Evolutionary conservation across 1,284 basidiomycete species (phyloP).

Genomic region (Singerocomus rubriflavus): DNA sequence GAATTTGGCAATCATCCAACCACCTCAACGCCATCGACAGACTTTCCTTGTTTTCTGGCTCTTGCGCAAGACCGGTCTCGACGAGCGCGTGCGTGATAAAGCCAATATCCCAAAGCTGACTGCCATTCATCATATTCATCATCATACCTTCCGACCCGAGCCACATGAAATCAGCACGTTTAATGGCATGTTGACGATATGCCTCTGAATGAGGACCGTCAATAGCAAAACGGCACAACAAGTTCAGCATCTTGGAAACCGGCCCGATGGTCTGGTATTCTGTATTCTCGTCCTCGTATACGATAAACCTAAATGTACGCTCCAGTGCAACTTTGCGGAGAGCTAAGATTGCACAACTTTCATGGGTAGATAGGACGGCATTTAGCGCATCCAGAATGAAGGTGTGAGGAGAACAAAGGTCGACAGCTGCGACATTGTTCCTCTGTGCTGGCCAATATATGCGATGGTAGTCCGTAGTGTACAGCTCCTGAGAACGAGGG

Average conservation of each 20-base stretch:
- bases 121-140: slow-evolving; percentile 95
- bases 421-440: slow-evolving; percentile 77
- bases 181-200: slow-evolving; percentile 71
- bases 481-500: slow-evolving; percentile 68
- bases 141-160: slow-evolving; percentile 86
- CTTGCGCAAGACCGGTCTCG: slow-evolving; percentile 83
- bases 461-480: slow-evolving; percentile 77
- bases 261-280: slow-evolving; percentile 89
- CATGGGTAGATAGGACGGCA: slow-evolving; percentile 68
- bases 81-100: slow-evolving; percentile 94
- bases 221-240: slow-evolving; percentile 63
- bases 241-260: slow-evolving; percentile 93
- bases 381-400: slow-evolving; percentile 71
- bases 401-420: slow-evolving; percentile 87
- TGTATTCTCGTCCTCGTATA: slow-evolving; percentile 92
- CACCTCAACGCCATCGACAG: slow-evolving; percentile 75
- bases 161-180: slow-evolving; percentile 94
- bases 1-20: slow-evolving; percentile 91
- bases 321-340: slow-evolving; percentile 64
- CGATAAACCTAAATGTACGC: slow-evolving; percentile 75
- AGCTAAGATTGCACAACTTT: slow-evolving; percentile 62
- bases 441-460: slow-evolving; percentile 92
- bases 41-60: slow-evolving; percentile 69
- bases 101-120: slow-evolving; percentile 91
- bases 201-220: slow-evolving; percentile 58